phyloP scores from a whole-genome alignment of 805 yeast species.

The Barnettozyma populi region DNA sequence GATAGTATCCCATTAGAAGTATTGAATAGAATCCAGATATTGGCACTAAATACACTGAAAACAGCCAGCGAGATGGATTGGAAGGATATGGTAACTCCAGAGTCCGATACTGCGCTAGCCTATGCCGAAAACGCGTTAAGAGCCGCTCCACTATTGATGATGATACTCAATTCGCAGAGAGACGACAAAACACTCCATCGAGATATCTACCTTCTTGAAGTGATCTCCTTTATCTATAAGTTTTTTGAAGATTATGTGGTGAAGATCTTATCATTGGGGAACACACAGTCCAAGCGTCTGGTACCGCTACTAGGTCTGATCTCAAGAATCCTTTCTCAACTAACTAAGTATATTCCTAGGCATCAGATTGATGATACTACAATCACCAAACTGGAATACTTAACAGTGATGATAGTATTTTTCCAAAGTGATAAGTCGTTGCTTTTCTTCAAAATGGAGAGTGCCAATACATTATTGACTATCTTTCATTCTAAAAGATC shows the following conservation, averaged over 20 bases:
- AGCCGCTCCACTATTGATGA: slow-evolving; percentile 30
- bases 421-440: slow-evolving; percentile 16
- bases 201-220: slow-evolving; percentile 38
- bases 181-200: slow-evolving; percentile 40
- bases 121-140: slow-evolving; percentile 12
- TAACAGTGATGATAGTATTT: slow-evolving; percentile 39
- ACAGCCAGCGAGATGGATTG: slow-evolving; percentile 22
- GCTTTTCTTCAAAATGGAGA: slow-evolving; percentile 16
- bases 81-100: slow-evolving; percentile 1
- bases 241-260: slow-evolving; percentile 29
- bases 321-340: slow-evolving; percentile 12
- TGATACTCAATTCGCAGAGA: slow-evolving; percentile 35
- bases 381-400: slow-evolving; percentile 55
- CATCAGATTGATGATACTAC: slow-evolving; percentile 41
- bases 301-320: slow-evolving; percentile 8
- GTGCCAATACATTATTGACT: slow-evolving; percentile 15
- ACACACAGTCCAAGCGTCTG: not conserved
- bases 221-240: slow-evolving; percentile 35
- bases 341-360: slow-evolving; percentile 16
- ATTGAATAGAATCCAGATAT: slow-evolving; percentile 29
- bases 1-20: slow-evolving; percentile 20
- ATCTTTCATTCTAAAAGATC: slow-evolving; percentile 29
- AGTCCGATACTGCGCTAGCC: not conserved
- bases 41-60: slow-evolving; percentile 27
- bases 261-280: slow-evolving; percentile 8